Evolutionary conservation across 768 basidiomycete species (phyloP).

Genomic region (Podaxis pistillaris): DNA sequence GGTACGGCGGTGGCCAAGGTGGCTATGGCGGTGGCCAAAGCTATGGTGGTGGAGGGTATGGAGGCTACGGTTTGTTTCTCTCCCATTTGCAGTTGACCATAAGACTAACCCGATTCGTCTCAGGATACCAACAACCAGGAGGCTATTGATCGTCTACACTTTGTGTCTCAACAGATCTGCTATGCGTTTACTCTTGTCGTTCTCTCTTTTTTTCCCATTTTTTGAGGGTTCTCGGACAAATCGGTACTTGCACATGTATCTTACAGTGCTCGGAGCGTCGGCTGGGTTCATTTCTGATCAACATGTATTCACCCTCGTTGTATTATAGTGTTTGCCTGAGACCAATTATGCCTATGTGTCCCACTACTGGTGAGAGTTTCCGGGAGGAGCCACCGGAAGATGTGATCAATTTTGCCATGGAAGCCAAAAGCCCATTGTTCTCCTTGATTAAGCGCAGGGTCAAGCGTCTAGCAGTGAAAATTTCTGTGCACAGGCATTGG

Average conservation of each 20-base stretch:
- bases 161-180: background rate
- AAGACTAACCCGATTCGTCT: background rate
- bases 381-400: background rate
- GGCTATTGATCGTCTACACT: constrained; percentile 26
- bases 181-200: background rate
- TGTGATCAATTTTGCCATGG: background rate
- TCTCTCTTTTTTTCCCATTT: constrained; percentile 1
- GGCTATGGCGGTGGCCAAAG: constrained; percentile 22
- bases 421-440: constrained; percentile 10
- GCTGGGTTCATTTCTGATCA: constrained; percentile 17
- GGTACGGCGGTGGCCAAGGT: constrained; percentile 25
- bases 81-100: background rate
- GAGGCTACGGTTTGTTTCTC: constrained; percentile 13
- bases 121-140: constrained; percentile 20
- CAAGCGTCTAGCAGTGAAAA: background rate
- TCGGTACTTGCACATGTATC: constrained; percentile 12
- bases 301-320: constrained; percentile 12
- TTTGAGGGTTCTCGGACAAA: constrained; percentile 14
- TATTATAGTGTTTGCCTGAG: constrained; percentile 17
- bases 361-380: background rate
- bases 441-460: constrained; percentile 7
- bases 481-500: background rate
- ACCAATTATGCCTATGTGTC: constrained; percentile 10
- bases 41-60: constrained; percentile 25
- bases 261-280: constrained; percentile 16